Evolutionary conservation across 1,139 yeast species (phyloP), one percentile per base, ranked within the genome.

Genomic region (Debaryomyces fabryi): DNA sequence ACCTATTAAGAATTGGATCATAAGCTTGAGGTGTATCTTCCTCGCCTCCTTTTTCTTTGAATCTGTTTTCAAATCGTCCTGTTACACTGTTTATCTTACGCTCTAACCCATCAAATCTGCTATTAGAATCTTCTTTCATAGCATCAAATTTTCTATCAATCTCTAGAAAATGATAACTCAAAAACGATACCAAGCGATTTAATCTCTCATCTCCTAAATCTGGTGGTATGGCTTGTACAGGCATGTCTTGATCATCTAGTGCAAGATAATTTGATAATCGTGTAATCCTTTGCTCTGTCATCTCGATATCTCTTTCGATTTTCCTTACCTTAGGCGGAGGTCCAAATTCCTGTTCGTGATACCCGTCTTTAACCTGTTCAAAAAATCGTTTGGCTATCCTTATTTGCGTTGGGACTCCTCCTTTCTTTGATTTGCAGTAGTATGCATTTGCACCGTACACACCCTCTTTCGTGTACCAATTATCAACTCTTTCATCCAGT

Each of bases 141-240:
- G 15, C 15, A 42, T 23, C 25, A 16, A 35, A 18, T 10, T 12
- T 32, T 9, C n/a, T 18, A 29, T n/a, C 15, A 39, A n/a, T n/a
- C n/a, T n/a, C n/a, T n/a, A n/a, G n/a, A 15, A 34, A 27, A 2
- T 13, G 21, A 18, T 35, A 36, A 10, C 6, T 12, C 15, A 42
- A 20, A 9, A 34, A 15, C 6, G 35, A n/a, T 18, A 35, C 21
- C 12, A 42, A 13, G 13, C 21, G 25, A 36, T 42, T 42, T 8
- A 42, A 12, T 9, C 25, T 13, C 15, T 29, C 41, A 36, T 35
- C 37, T 10, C 41, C 45, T 36, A 42, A 24, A 27, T 42, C 45
- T n/a, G 13, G 32, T 23, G 30, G 27, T 18, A 10, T 15, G 3
- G 23, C 45, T 8, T 7, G 3, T 4, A 4, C 9, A 8, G 21